phyloP scores from a whole-genome alignment of 768 basidiomycete genomes.

The Mycena maculata region DNA sequence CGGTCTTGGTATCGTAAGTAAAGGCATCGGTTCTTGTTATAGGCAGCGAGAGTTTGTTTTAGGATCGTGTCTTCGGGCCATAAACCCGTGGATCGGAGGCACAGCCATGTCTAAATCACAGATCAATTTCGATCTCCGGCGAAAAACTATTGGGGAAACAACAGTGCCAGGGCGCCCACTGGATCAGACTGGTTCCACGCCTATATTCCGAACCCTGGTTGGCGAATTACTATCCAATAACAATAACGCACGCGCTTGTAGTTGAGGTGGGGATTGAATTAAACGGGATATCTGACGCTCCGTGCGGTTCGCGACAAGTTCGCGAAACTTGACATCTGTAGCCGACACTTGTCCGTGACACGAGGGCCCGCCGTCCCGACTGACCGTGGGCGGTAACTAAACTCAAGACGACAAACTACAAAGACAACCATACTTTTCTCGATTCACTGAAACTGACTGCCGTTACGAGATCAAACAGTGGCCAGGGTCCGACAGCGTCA shows the following conservation, averaged over 20 bases:
- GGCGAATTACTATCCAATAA: not conserved
- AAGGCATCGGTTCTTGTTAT: constrained; percentile 8
- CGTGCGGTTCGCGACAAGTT: no score
- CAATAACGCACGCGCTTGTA: constrained; percentile 6
- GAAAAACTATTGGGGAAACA: not conserved
- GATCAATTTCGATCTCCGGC: constrained; percentile 3
- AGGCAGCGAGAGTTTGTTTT: constrained; percentile 18
- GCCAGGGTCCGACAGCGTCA: not conserved
- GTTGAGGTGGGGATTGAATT: not conserved
- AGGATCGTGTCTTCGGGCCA: constrained; percentile 12
- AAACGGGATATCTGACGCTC: constrained; percentile 1
- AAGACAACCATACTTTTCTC: constrained; percentile 11
- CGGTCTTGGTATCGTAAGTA: constrained; percentile 2
- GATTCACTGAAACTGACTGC: constrained; percentile 23
- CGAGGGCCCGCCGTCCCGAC: constrained; percentile 1
- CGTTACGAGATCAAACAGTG: constrained; percentile 4
- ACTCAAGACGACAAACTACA: constrained; percentile 17
- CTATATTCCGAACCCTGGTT: not conserved
- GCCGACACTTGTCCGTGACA: not conserved
- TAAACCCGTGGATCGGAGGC: constrained; percentile 13
- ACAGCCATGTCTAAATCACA: constrained; percentile 22
- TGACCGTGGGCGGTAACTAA: constrained; percentile 9
- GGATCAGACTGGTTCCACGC: constrained; percentile 18
- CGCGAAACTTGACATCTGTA: constrained; percentile 7
- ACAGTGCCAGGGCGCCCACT: no score